Percentiles rank a stretch among this genome's conserved stretches.
phyloP scores from a whole-genome alignment of 2,329 filamentous ascomycete species.

The Nigrograna mackinnonii region DNA sequence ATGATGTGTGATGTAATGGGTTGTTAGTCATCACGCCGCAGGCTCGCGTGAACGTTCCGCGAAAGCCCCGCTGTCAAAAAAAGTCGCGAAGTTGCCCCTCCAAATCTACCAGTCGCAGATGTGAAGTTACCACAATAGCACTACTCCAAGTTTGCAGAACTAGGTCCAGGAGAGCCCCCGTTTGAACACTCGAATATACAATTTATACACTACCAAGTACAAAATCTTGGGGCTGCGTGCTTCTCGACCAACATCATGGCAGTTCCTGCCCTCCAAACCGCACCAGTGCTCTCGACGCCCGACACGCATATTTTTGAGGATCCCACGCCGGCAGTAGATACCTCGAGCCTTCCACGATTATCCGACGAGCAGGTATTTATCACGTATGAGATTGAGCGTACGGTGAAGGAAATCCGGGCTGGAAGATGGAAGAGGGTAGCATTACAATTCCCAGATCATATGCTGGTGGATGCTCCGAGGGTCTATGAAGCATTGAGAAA shows the following conservation, averaged over 20 bases:
- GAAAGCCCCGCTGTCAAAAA: too few species aligned
- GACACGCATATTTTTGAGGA: slow-evolving; percentile 64
- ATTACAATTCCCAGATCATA: slow-evolving; percentile 93
- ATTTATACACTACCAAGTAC: too few species aligned
- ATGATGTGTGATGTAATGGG: not conserved
- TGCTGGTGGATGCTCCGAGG: slow-evolving; percentile 83
- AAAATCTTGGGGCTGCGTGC: too few species aligned
- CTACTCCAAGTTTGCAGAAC: too few species aligned
- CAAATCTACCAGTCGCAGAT: too few species aligned
- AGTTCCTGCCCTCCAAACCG: slow-evolving; percentile 31
- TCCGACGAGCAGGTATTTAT: slow-evolving; percentile 72
- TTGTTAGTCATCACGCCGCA: too few species aligned
- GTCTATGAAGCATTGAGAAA: slow-evolving; percentile 70
- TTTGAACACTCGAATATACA: too few species aligned
- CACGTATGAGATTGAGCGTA: slow-evolving; percentile 85
- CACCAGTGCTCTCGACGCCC: slow-evolving; percentile 66
- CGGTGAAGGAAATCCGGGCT: slow-evolving; percentile 72
- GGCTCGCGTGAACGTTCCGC: too few species aligned
- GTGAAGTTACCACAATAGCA: too few species aligned
- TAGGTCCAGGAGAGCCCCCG: too few species aligned
- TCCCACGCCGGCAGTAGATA: slow-evolving; percentile 47
- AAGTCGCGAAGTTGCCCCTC: too few species aligned
- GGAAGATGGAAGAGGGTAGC: slow-evolving; percentile 78
- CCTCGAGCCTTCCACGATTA: slow-evolving; percentile 38
- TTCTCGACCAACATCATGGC: too few species aligned